Evolutionary conservation across 1,139 yeast genomes (phyloP).

Genomic region (Candida tetrigidarum): DNA sequence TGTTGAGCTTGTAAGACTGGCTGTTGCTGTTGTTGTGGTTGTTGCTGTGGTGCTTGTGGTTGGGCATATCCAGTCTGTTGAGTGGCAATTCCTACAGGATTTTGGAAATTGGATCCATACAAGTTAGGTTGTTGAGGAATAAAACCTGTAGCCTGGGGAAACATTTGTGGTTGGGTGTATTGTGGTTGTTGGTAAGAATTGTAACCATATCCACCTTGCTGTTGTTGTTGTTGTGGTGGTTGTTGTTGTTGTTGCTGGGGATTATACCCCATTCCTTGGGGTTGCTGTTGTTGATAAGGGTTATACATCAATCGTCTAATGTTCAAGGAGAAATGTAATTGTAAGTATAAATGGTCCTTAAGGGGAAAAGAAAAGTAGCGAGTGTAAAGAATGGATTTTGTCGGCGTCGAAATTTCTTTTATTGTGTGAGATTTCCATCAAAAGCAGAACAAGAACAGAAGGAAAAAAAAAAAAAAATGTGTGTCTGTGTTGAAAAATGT

Average conservation of each 20-base stretch:
- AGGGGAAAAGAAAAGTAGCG: neutral
- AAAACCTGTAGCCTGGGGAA: constrained; percentile 21
- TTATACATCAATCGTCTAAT: constrained; percentile 37
- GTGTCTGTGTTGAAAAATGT: too few species aligned
- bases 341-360: neutral
- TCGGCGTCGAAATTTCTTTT: neutral
- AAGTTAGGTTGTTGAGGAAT: constrained; percentile 22
- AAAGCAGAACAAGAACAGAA: too few species aligned
- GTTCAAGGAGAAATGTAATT: neutral
- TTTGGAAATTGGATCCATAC: constrained; percentile 18
- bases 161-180: constrained; percentile 10
- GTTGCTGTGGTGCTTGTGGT: constrained; percentile 22
- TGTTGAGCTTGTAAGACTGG: constrained; percentile 28
- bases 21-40: constrained; percentile 12
- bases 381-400: neutral
- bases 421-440: too few species aligned
- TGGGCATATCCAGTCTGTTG: constrained; percentile 38
- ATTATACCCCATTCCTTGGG: constrained; percentile 31
- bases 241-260: constrained; percentile 23
- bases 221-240: constrained; percentile 25
- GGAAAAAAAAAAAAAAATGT: too few species aligned
- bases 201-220: constrained; percentile 29
- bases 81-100: constrained; percentile 23
- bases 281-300: constrained; percentile 48
- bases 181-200: constrained; percentile 27